phyloP scores from a whole-genome alignment of 192 early-diverging fungal species.

The Coemansia aciculifera region DNA sequence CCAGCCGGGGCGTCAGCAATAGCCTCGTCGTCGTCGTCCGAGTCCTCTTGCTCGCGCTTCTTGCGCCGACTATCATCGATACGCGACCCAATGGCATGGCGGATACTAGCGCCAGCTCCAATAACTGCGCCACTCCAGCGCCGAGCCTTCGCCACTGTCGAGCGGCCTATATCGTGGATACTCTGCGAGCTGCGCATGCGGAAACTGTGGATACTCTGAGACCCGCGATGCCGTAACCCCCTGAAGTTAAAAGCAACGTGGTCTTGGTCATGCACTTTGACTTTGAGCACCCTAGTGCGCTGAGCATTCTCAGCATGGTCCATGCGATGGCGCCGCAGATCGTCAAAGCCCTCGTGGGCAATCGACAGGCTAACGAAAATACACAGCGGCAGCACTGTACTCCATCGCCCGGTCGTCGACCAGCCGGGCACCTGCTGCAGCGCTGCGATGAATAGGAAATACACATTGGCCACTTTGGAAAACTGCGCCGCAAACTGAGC shows the following conservation, averaged over 20 bases:
- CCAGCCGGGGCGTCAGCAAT: background rate
- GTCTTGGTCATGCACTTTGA: conserved; percentile 56
- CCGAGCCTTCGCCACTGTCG: conserved; percentile 23
- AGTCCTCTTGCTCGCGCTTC: conserved; percentile 54
- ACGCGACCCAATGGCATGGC: conserved; percentile 26
- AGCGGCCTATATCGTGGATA: conserved; percentile 42
- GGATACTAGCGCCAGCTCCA: conserved; percentile 29
- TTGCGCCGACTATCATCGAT: conserved; percentile 51
- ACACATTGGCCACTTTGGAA: conserved; percentile 90
- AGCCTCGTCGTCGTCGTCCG: conserved; percentile 50
- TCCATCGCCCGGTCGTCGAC: conserved; percentile 78
- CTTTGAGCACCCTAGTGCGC: conserved; percentile 56
- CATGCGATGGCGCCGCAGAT: conserved; percentile 65
- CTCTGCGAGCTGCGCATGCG: conserved; percentile 49
- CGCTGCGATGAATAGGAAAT: conserved; percentile 86
- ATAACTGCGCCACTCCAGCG: conserved; percentile 30
- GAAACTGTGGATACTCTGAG: conserved; percentile 57
- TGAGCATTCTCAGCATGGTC: conserved; percentile 66
- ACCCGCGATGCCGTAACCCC: conserved; percentile 42
- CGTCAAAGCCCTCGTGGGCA: conserved; percentile 76
- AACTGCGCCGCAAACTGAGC: conserved; percentile 98
- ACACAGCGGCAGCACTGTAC: conserved; percentile 71
- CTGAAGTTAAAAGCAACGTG: conserved; percentile 54
- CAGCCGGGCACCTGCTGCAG: conserved; percentile 78
- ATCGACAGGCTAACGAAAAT: conserved; percentile 78